Conservation (phyloP, 139 green algal genomes). For the Tetradesmus lagerheimii region DNA sequence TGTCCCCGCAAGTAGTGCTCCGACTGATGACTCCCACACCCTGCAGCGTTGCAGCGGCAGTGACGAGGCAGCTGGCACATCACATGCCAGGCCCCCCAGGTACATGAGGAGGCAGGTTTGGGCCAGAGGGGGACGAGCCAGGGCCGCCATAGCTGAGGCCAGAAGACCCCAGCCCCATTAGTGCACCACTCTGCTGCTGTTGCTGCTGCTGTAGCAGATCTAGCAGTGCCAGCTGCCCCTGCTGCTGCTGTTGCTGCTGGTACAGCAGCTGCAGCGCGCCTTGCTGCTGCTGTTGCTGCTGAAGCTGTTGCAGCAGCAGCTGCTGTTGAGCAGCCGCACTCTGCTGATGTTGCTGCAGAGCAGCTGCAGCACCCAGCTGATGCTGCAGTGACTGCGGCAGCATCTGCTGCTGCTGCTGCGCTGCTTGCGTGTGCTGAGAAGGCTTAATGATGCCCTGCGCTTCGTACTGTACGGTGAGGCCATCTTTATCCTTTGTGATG, state of each 20-base stretch:
- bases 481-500: conserved; percentile 46
- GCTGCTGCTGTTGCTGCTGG: conserved; percentile 26
- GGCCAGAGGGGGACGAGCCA: not conserved
- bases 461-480: conserved; percentile 52
- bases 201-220: conserved; percentile 23
- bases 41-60: too few relatives aligned
- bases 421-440: not conserved
- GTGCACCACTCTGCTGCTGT: not conserved
- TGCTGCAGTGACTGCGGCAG: not conserved
- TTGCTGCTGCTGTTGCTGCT: conserved; percentile 29
- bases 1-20: too few relatives aligned
- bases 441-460: conserved; percentile 40
- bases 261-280: not conserved
- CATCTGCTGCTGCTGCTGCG: conserved; percentile 26
- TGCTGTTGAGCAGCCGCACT: not conserved
- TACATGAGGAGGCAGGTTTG: not conserved
- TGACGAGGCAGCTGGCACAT: not conserved
- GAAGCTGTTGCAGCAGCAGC: conserved; percentile 25
- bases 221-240: not conserved
- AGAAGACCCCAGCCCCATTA: not conserved
- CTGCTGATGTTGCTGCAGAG: conserved; percentile 18
- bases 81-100: not conserved
- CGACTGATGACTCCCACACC: too few relatives aligned
- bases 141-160: not conserved
- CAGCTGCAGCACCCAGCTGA: not conserved